Conservation (phyloP, 805 yeast species). For the Tetrapisispora taiwanensis region DNA sequence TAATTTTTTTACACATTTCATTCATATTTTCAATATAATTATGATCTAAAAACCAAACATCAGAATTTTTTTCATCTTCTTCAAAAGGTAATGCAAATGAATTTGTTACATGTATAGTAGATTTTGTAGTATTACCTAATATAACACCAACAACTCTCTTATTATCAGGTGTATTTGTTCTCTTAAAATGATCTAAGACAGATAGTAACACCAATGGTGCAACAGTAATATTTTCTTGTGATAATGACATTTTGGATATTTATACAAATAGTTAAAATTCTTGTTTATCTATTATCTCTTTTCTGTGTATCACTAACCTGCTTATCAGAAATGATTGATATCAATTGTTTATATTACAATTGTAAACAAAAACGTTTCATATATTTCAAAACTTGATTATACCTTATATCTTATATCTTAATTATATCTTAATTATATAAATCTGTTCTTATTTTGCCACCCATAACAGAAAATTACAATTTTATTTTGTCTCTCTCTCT, state of each 20-base stretch:
- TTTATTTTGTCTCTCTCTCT: too few relatives aligned
- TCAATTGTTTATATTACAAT: too few relatives aligned
- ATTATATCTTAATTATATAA: too few relatives aligned
- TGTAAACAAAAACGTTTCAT: too few relatives aligned
- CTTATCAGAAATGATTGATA: too few relatives aligned
- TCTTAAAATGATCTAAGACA: constrained; percentile 89
- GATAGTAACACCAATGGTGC: constrained; percentile 93
- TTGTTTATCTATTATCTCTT: too few relatives aligned
- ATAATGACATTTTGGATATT: constrained; percentile 2
- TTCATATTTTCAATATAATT: constrained; percentile 93
- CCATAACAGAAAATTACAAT: too few relatives aligned
- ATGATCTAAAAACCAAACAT: constrained; percentile 95
- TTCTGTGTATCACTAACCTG: too few relatives aligned
- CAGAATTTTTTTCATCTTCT: constrained; percentile 85
- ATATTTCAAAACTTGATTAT: too few relatives aligned
- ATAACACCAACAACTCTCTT: constrained; percentile 92
- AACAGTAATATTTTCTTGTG: constrained; percentile 59
- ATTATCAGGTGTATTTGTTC: constrained; percentile 63
- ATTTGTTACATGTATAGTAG: constrained; percentile 66
- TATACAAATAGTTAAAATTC: too few relatives aligned
- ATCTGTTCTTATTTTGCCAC: too few relatives aligned
- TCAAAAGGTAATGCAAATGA: constrained; percentile 97
- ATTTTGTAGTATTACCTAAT: constrained; percentile 60
- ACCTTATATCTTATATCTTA: too few relatives aligned
- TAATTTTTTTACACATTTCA: constrained; percentile 95